Evolutionary conservation across 805 yeast genomes (phyloP), one percentile per base, ranked within the genome.

Genomic region (Zygoascus biomembranicola): DNA sequence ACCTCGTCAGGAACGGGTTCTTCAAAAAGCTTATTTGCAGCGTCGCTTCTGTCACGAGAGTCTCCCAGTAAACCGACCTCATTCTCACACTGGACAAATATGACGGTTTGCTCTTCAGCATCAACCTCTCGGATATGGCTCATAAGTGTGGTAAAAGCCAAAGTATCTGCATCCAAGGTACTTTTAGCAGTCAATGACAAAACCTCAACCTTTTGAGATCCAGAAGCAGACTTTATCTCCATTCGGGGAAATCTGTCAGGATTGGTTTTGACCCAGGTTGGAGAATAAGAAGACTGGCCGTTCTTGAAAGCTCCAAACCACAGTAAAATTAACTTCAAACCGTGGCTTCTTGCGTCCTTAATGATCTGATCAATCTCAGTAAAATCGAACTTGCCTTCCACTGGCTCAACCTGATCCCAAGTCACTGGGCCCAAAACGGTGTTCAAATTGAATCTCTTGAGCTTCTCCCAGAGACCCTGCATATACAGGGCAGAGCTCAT

Each of bases 231-330:
- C 37, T 51, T 47, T 11, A 52, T 18, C 16, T 51, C 20, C 14
- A 46, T 54, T 4, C 60, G 26, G 32, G 57, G 59, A 42, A 56
- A 57, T 2, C 58, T 18, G 10, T 32, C 26, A 13, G 51, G 39
- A 45, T 57, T 43, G 16, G 26, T 52, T 51, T 56, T 57, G 19
- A 54, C 51, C 59, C 59, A 56, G 11, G 19, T 16, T 2, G 59
- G 59, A 20, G 55, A 51, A 50, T 56, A 56, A 14, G 53, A 26
- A 10, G 56, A 55, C 42, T 52, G 31, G 6, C 57, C 60, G 39
- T 57, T 56, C 35, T 57, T 57, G 43, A 56, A 57, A 9, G 60
- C 35, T 28, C 60, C 60, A 44, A 57, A 57, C 60, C 60, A 57
- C 18, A 52, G 45, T n/a, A 57, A 44, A 16, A 51, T 31, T 8